These are phyloP conservation scores for Yamadazyma sp. DNA, from an alignment of 805 yeast species.

Conservation along the genomic window DNA sequence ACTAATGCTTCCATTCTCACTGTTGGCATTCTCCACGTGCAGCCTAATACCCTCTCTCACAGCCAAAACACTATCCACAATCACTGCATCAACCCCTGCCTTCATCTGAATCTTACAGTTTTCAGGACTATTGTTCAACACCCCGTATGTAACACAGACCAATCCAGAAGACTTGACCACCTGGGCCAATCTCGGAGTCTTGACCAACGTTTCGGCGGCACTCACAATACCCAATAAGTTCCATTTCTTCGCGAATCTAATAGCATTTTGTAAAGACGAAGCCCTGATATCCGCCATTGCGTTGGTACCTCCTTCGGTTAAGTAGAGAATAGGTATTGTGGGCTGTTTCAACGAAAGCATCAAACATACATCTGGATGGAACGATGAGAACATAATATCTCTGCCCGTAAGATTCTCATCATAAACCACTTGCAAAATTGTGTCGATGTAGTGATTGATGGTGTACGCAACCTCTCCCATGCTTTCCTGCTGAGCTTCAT, in stretches of 20 bases:
- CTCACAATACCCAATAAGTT: slow-evolving; percentile 87
- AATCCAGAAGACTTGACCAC: slow-evolving; percentile 91
- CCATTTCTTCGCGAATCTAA: slow-evolving; percentile 89
- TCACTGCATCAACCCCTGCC: slow-evolving; percentile 98
- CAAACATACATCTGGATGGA: slow-evolving; percentile 91
- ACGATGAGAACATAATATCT: slow-evolving; percentile 86
- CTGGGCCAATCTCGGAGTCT: slow-evolving; percentile 83
- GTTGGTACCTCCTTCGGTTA: slow-evolving; percentile 85
- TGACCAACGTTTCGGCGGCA: slow-evolving; percentile 82
- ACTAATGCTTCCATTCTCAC: slow-evolving; percentile 10
- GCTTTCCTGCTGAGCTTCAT: slow-evolving; percentile 85
- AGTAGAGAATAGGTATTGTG: slow-evolving; percentile 82
- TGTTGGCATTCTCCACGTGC: slow-evolving; percentile 22
- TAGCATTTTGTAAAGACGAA: slow-evolving; percentile 83
- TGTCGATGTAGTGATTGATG: slow-evolving; percentile 84
- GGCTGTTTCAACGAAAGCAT: slow-evolving; percentile 90
- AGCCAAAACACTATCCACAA: slow-evolving; percentile 90
- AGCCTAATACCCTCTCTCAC: slow-evolving; percentile 76
- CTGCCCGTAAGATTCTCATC: slow-evolving; percentile 72
- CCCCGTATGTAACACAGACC: slow-evolving; percentile 92
- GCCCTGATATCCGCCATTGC: slow-evolving; percentile 91
- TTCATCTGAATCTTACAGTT: slow-evolving; percentile 82
- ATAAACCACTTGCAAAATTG: slow-evolving; percentile 75
- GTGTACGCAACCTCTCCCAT: slow-evolving; percentile 85
- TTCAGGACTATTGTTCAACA: slow-evolving; percentile 78